Percentiles rank a stretch among this genome's conserved stretches.
These are phyloP conservation scores for Camellia lanceoleosa DNA, from an alignment of 148 eudicot genomes.

Conservation along the genomic window DNA sequence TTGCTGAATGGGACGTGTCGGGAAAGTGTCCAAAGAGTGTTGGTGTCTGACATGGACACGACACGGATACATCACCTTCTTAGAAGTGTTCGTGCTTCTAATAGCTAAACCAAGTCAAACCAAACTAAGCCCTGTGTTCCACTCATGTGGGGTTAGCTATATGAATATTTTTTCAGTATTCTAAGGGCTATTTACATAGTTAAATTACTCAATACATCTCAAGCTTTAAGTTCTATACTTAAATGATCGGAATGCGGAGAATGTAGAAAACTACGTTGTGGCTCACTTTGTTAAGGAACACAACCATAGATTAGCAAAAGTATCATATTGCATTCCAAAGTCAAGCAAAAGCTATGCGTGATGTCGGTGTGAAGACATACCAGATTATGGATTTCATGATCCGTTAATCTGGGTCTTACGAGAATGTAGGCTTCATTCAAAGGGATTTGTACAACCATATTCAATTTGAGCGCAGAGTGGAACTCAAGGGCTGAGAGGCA, in stretches of 20 bases:
- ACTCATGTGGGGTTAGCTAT: no score
- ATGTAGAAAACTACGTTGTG: not conserved
- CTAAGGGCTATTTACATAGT: no score
- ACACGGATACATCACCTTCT: no score
- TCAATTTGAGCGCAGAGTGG: not conserved
- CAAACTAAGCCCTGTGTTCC: no score
- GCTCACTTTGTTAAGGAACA: not conserved
- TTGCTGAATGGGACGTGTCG: no score
- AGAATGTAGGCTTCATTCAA: not conserved
- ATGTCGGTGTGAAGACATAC: not conserved
- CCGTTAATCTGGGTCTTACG: not conserved
- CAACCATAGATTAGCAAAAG: not conserved
- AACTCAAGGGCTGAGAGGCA: not conserved
- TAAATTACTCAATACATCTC: no score
- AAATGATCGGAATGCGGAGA: not conserved
- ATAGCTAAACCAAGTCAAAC: no score
- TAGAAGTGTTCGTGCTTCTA: no score
- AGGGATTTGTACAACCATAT: not conserved
- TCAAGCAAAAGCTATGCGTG: not conserved
- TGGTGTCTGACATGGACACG: no score
- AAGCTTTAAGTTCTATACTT: no score
- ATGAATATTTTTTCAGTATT: no score
- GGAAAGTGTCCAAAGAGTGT: no score
- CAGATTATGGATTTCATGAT: not conserved
- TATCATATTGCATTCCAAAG: not conserved